Evolutionary conservation across 306 rosid species (phyloP).

Genomic region (Gastrolobium bilobum): DNA sequence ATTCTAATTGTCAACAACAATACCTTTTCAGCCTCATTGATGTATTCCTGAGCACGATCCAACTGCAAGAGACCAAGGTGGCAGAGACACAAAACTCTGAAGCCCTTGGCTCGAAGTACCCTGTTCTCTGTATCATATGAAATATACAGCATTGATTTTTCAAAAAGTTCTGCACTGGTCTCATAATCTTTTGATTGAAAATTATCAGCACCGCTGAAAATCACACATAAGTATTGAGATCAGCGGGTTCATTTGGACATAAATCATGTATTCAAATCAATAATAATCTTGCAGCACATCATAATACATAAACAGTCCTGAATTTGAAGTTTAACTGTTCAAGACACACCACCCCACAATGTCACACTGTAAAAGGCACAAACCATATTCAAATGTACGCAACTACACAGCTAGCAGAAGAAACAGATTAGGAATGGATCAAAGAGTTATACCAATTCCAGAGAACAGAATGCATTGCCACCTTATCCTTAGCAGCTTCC

Average conservation of each 20-base stretch:
- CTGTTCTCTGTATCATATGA: constrained; percentile 77
- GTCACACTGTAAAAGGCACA: constrained; percentile 8
- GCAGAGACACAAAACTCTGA: constrained; percentile 92
- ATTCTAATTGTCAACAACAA: constrained; percentile 22
- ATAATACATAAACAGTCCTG: background rate
- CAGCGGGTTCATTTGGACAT: constrained; percentile 25
- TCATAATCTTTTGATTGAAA: constrained; percentile 85
- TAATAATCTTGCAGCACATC: constrained; percentile 18
- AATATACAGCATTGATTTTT: constrained; percentile 93
- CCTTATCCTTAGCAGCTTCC: constrained; percentile 69
- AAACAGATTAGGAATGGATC: constrained; percentile 28
- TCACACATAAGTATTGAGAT: constrained; percentile 36
- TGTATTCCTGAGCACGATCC: constrained; percentile 92
- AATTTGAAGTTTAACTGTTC: background rate
- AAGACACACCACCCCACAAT: background rate
- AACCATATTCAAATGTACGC: constrained; percentile 15
- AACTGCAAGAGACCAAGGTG: constrained; percentile 83
- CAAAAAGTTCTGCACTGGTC: constrained; percentile 89
- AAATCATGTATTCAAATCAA: constrained; percentile 15
- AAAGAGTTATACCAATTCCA: constrained; percentile 87
- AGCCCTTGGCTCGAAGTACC: constrained; percentile 86
- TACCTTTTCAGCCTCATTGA: constrained; percentile 94
- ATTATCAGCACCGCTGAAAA: constrained; percentile 79
- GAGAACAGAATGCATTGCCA: constrained; percentile 83
- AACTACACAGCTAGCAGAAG: constrained; percentile 21